A percentile compares a stretch with the other conserved stretches of the same genome.
Conservation (phyloP, 78 protist genomes). For the Isochrysis galbana region DNA sequence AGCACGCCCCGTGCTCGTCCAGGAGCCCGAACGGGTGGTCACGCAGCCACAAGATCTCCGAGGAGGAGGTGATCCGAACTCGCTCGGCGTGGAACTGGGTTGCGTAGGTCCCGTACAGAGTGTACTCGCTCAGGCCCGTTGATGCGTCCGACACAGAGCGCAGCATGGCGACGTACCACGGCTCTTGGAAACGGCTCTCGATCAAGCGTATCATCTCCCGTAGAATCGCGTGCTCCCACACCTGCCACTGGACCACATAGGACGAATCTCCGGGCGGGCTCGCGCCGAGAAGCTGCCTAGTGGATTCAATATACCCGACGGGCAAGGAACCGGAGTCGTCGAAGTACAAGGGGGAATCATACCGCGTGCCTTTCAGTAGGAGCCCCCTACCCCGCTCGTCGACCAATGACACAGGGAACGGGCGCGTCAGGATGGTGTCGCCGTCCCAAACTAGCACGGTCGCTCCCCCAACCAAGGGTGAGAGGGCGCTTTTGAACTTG, state of each 20-base stretch:
- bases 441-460: background rate
- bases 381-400: background rate
- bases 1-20: background rate
- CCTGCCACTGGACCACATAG: background rate
- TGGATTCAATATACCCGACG: background rate
- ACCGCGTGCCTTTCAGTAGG: background rate
- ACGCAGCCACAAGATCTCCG: background rate
- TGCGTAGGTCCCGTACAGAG: background rate
- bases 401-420: background rate
- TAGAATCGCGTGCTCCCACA: background rate
- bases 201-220: background rate
- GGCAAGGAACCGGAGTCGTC: background rate
- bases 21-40: background rate
- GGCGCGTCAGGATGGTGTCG: background rate
- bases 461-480: background rate
- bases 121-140: background rate
- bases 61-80: background rate
- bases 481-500: background rate
- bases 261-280: background rate
- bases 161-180: background rate
- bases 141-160: background rate
- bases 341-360: background rate
- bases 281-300: background rate
- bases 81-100: background rate
- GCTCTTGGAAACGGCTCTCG: background rate